Conservation (phyloP, 2,329 filamentous ascomycete genomes). For the Coniochaeta sp. region DNA sequence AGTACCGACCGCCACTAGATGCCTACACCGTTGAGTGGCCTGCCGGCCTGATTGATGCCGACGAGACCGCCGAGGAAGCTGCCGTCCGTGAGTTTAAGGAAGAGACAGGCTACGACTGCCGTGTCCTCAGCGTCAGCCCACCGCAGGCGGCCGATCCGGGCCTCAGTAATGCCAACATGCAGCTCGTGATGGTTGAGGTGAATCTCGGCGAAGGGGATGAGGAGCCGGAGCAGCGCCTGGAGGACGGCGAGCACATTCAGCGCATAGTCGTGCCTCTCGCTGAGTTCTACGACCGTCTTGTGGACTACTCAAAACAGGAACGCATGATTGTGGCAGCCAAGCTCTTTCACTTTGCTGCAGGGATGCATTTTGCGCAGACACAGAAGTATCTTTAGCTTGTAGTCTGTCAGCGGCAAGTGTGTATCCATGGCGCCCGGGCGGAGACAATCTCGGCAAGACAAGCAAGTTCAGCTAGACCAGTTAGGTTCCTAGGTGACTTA, state of each 20-base stretch:
- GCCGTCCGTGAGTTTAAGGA: slow-evolving; percentile 46
- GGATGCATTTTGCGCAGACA: slow-evolving; percentile 40
- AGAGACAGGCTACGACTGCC: slow-evolving; percentile 49
- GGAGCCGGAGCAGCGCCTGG: slow-evolving; percentile 48
- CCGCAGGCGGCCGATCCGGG: slow-evolving; percentile 50
- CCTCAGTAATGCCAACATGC: slow-evolving; percentile 53
- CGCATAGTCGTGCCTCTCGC: slow-evolving; percentile 48
- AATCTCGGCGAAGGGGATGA: slow-evolving; percentile 38
- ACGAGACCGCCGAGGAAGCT: slow-evolving; percentile 42
- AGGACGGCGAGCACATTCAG: slow-evolving; percentile 55
- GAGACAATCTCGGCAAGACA: no score
- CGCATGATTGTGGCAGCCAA: slow-evolving; percentile 48
- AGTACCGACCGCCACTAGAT: slow-evolving; percentile 43
- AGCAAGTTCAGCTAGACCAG: no score
- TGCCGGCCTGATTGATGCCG: slow-evolving; percentile 43
- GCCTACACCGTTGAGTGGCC: slow-evolving; percentile 46
- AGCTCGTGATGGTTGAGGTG: slow-evolving; percentile 53
- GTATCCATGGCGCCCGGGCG: no score
- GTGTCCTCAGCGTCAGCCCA: slow-evolving; percentile 37
- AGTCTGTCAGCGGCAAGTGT: no score
- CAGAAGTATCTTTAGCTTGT: slow-evolving; percentile 5
- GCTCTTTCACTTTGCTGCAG: slow-evolving; percentile 53
- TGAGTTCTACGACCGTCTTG: slow-evolving; percentile 47
- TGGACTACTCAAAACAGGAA: slow-evolving; percentile 35
- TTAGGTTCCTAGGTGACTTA: no score